Conservation (phyloP, 768 basidiomycete species). For the Boletus sensibilis region DNA sequence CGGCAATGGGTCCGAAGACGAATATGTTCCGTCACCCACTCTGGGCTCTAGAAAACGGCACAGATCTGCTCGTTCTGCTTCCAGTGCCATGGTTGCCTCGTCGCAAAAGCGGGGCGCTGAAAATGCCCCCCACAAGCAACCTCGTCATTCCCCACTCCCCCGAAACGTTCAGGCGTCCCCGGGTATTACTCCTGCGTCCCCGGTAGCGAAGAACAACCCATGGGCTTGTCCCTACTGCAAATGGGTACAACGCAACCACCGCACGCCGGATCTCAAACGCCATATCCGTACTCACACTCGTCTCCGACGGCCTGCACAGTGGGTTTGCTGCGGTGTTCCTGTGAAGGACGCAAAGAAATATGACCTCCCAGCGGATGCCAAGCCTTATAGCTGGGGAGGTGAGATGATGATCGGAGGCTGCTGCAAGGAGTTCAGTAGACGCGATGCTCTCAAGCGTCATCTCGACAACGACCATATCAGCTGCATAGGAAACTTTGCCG, state of each 20-base stretch:
- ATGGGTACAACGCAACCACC: constrained; percentile 48
- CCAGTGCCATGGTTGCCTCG: neutral
- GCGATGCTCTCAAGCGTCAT: constrained; percentile 42
- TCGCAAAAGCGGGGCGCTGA: constrained; percentile 9
- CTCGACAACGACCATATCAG: constrained; percentile 36
- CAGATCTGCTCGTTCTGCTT: constrained; percentile 15
- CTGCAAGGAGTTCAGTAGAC: constrained; percentile 37
- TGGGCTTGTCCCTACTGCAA: constrained; percentile 48
- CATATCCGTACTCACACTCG: constrained; percentile 55
- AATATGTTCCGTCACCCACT: constrained; percentile 43
- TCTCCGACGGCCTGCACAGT: constrained; percentile 34
- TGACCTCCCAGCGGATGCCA: constrained; percentile 20
- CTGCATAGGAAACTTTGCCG: constrained; percentile 34
- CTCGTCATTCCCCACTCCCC: constrained; percentile 37
- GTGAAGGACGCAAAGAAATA: constrained; percentile 25
- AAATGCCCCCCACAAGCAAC: constrained; percentile 20
- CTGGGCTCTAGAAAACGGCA: constrained; percentile 36
- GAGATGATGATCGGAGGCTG: constrained; percentile 39
- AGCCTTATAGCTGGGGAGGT: constrained; percentile 29
- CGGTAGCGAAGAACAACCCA: constrained; percentile 32
- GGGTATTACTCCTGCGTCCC: constrained; percentile 17
- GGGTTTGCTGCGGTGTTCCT: constrained; percentile 40
- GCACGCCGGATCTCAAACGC: constrained; percentile 58
- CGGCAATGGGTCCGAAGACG: constrained; percentile 42
- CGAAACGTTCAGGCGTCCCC: constrained; percentile 46